These are phyloP conservation scores for Vairimorpha apis DNA, from an alignment of 371 early-diverging fungal genomes.

Conservation along the genomic window DNA sequence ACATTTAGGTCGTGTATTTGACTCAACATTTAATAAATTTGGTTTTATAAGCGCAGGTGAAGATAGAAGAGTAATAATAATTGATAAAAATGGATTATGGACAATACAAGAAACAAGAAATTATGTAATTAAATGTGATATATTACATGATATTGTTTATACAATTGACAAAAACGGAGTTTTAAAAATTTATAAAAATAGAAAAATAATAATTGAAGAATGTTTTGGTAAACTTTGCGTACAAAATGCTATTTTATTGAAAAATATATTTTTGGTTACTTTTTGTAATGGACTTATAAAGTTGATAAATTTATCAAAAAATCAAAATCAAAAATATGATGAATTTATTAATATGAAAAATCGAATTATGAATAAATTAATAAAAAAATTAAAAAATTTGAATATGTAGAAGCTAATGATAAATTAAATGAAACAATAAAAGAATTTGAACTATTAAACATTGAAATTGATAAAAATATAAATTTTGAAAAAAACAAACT, in stretches of 20 bases:
- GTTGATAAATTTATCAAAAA: too few species aligned
- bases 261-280: not conserved
- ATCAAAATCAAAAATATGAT: not conserved
- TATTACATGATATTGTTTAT: not conserved
- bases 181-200: not conserved
- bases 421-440: too few species aligned
- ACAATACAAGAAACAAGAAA: slow-evolving; percentile 3
- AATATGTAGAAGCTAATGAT: too few species aligned
- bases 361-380: too few species aligned
- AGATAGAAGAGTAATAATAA: not conserved
- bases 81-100: not conserved
- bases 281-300: not conserved
- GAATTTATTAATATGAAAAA: not conserved
- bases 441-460: too few species aligned
- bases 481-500: too few species aligned
- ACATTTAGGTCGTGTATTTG: not conserved
- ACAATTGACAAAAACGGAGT: not conserved
- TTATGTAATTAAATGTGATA: slow-evolving; percentile 1
- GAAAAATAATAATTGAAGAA: not conserved
- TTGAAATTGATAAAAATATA: too few species aligned
- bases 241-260: not conserved
- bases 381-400: too few species aligned
- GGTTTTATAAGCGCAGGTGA: not conserved
- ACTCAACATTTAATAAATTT: not conserved
- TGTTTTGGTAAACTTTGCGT: not conserved